Percentiles rank a stretch among this genome's conserved stretches.
phyloP scores from a whole-genome alignment of 2,329 filamentous ascomycete species.

The Diaporthe vaccinii region DNA sequence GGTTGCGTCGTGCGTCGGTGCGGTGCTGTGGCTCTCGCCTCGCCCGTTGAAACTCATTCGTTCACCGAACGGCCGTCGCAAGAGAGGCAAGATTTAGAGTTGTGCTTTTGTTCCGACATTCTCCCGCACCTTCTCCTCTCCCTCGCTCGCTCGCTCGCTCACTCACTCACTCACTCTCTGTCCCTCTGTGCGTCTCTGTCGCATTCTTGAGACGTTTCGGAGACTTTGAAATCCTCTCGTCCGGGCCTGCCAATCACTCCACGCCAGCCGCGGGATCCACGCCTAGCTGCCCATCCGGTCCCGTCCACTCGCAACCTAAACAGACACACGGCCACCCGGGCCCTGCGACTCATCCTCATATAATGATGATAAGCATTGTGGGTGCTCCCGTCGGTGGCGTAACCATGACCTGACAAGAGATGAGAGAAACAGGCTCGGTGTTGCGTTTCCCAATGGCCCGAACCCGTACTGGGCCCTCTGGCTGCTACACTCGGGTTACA shows the following conservation, averaged over 20 bases:
- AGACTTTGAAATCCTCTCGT: slow-evolving; percentile 29
- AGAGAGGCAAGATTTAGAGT: slow-evolving; percentile 34
- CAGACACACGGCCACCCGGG: neutral
- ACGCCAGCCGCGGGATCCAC: slow-evolving; percentile 24
- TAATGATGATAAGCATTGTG: slow-evolving; percentile 23
- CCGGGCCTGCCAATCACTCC: slow-evolving; percentile 28
- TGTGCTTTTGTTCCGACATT: slow-evolving; percentile 19
- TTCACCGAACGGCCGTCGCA: neutral
- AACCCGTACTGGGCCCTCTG: slow-evolving; percentile 14
- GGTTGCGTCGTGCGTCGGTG: neutral
- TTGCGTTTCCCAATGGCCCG: slow-evolving; percentile 11
- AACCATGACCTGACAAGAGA: slow-evolving; percentile 23
- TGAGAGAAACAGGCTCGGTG: slow-evolving; percentile 23
- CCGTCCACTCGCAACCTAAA: slow-evolving; percentile 20
- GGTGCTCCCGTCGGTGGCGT: slow-evolving; percentile 30
- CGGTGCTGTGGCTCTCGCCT: neutral
- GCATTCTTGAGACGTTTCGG: slow-evolving; percentile 38
- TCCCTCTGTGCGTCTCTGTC: slow-evolving; percentile 6
- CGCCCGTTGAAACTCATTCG: neutral
- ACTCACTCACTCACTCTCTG: neutral
- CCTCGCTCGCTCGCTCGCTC: neutral
- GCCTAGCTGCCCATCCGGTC: slow-evolving; percentile 13
- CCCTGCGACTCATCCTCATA: slow-evolving; percentile 8
- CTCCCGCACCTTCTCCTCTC: neutral
- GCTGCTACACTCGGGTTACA: slow-evolving; percentile 33